A percentile compares a stretch with the other conserved stretches of the same genome.
Evolutionary conservation across 768 basidiomycete species (phyloP).

Genomic region (Albatrellus ellisii): DNA sequence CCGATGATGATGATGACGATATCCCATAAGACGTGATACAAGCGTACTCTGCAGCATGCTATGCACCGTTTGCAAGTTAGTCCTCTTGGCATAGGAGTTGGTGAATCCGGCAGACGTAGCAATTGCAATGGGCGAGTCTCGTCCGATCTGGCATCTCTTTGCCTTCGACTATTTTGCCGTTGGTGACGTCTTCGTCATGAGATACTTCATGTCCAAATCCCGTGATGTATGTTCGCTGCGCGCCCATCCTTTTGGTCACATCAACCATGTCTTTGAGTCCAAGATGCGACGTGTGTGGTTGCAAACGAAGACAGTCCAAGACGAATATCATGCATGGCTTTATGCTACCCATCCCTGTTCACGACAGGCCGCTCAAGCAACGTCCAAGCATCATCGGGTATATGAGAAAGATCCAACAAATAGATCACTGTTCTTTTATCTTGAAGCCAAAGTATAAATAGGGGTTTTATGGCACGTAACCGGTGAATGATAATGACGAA

Average conservation of each 20-base stretch:
- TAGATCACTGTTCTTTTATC: constrained; percentile 58
- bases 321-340: constrained; percentile 19
- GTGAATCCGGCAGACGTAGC: no score
- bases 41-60: no score
- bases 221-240: constrained; percentile 52
- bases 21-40: no score
- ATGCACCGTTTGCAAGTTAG: no score
- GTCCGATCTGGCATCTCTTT: constrained; percentile 13
- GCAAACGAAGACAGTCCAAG: background rate
- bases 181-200: constrained; percentile 64
- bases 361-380: constrained; percentile 24
- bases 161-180: constrained; percentile 39
- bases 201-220: constrained; percentile 69
- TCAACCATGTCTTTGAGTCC: constrained; percentile 52
- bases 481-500: no score
- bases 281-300: constrained; percentile 51
- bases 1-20: no score
- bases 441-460: constrained; percentile 60
- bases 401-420: constrained; percentile 71
- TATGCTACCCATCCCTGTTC: no score
- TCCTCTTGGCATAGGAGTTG: no score
- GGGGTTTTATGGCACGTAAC: no score
- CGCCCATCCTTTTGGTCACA: constrained; percentile 43
- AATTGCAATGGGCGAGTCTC: constrained; percentile 20
- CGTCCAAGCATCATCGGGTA: constrained; percentile 62